Percentiles rank a stretch among this genome's conserved stretches.
Evolutionary conservation across 139 green algal genomes (phyloP).

Genomic region (Coccomyxa sp.): DNA sequence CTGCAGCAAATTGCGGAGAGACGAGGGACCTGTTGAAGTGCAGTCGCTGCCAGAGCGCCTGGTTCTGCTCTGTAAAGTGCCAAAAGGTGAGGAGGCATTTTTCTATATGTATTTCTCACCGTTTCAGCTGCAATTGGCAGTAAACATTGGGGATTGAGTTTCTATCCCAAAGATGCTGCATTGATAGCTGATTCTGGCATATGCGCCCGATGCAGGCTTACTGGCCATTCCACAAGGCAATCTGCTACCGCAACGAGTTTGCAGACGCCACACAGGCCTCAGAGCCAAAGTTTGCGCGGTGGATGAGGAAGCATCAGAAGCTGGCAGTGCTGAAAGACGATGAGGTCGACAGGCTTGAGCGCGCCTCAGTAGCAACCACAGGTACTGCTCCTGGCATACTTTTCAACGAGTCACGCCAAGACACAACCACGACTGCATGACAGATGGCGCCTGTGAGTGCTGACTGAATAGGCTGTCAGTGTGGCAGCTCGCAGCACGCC

Average conservation of each 20-base stretch:
- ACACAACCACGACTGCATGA: too few species aligned
- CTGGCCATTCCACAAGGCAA: conserved; percentile 83
- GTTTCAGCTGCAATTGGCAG: too few species aligned
- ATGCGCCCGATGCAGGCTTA: conserved; percentile 45
- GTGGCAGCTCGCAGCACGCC: too few species aligned
- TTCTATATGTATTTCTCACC: too few species aligned
- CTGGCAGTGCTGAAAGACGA: conserved; percentile 70
- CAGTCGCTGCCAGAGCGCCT: conserved; percentile 73
- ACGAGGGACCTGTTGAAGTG: conserved; percentile 62
- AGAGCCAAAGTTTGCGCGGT: conserved; percentile 85
- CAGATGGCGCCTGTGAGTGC: too few species aligned
- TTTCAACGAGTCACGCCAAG: too few species aligned
- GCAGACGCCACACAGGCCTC: conserved; percentile 67
- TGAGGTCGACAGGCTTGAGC: conserved; percentile 84
- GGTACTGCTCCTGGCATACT: too few species aligned
- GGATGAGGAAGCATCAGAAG: conserved; percentile 80
- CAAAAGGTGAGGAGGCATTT: conserved; percentile 58
- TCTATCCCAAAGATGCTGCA: too few species aligned
- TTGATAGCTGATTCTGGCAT: background rate
- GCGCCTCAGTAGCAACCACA: conserved; percentile 51
- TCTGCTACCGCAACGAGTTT: conserved; percentile 87
- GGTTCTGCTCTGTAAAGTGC: conserved; percentile 79
- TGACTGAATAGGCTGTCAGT: too few species aligned
- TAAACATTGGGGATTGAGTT: too few species aligned
- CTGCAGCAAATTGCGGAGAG: conserved; percentile 74